Evolutionary conservation across 768 basidiomycete genomes (phyloP).

Genomic region (Boletus fagicola): DNA sequence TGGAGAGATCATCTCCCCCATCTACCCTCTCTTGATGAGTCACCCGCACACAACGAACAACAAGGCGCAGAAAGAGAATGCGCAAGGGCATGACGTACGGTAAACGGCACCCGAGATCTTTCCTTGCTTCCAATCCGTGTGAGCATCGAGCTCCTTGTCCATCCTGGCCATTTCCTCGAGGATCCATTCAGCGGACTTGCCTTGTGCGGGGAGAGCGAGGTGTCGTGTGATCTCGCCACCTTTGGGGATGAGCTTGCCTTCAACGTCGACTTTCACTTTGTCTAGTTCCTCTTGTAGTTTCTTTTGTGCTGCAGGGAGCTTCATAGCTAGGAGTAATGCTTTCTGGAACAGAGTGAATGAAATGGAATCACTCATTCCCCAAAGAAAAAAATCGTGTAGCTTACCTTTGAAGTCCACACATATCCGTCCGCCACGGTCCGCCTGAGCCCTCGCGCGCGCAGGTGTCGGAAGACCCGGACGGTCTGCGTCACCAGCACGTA

Average conservation of each 20-base stretch:
- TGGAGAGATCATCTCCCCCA: constrained; percentile 78
- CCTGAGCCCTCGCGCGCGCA: constrained; percentile 38
- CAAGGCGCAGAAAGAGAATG: neutral
- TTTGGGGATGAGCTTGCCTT: constrained; percentile 64
- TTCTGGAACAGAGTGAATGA: constrained; percentile 35
- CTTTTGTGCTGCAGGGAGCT: constrained; percentile 56
- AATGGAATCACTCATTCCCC: neutral
- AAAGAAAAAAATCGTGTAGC: too few species aligned
- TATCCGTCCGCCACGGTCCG: constrained; percentile 28
- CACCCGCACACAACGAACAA: neutral
- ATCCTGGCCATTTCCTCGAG: constrained; percentile 75
- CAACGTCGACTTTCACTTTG: constrained; percentile 62
- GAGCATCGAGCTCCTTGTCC: constrained; percentile 53
- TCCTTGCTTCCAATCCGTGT: constrained; percentile 62
- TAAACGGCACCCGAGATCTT: constrained; percentile 86
- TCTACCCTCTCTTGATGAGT: constrained; percentile 41
- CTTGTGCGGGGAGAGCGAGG: constrained; percentile 61
- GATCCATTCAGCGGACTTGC: constrained; percentile 72
- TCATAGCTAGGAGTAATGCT: constrained; percentile 54
- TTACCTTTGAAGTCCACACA: constrained; percentile 28
- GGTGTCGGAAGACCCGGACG: constrained; percentile 31
- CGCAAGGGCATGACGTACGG: constrained; percentile 47
- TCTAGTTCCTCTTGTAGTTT: constrained; percentile 64
- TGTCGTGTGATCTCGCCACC: constrained; percentile 63
- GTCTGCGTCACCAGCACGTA: constrained; percentile 33